Conservation (phyloP, 2,329 filamentous ascomycete genomes). For the Cladosporium sp. region DNA sequence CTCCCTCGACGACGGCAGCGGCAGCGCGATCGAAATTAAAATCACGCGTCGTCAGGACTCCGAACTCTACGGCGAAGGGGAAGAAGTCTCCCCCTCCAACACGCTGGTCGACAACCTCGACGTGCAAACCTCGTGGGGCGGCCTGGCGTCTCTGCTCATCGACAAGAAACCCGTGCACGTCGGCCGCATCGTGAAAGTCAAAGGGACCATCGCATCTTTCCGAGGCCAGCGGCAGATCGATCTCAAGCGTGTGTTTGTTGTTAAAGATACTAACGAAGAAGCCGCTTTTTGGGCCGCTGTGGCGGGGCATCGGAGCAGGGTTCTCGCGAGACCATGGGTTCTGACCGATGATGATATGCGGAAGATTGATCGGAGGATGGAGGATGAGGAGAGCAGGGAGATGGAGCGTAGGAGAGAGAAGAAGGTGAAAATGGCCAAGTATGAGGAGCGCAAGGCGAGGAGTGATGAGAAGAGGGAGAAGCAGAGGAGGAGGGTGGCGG, state of each 20-base stretch:
- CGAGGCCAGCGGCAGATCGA: slow-evolving; percentile 49
- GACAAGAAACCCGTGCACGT: slow-evolving; percentile 35
- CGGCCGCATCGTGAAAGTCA: slow-evolving; percentile 52
- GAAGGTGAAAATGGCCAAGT: slow-evolving; percentile 33
- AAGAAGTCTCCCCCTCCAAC: slow-evolving; percentile 24
- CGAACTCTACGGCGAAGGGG: slow-evolving; percentile 19
- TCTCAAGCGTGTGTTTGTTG: slow-evolving; percentile 48
- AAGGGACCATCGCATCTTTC: slow-evolving; percentile 54
- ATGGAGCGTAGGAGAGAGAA: slow-evolving; percentile 32
- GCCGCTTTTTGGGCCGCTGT: slow-evolving; percentile 50
- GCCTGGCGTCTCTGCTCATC: slow-evolving; percentile 43
- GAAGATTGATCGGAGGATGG: slow-evolving; percentile 36
- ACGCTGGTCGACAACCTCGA: slow-evolving; percentile 37
- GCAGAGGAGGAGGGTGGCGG: slow-evolving; percentile 36
- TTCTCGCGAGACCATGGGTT: slow-evolving; percentile 52
- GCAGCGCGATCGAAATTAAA: slow-evolving; percentile 53
- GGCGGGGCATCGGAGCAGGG: slow-evolving; percentile 44
- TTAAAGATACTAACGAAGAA: slow-evolving; percentile 53
- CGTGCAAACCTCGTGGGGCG: slow-evolving; percentile 34
- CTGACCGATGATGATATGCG: slow-evolving; percentile 42
- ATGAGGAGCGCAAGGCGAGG: slow-evolving; percentile 30
- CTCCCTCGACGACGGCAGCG: slow-evolving; percentile 59
- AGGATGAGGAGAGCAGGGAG: slow-evolving; percentile 32
- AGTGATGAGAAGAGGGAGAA: slow-evolving; percentile 35
- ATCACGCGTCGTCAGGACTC: slow-evolving; percentile 37